Base-by-base conservation (phyloP, 108 stramenopile genomes). In the Cyclotella choctawhatcheeana region DNA sequence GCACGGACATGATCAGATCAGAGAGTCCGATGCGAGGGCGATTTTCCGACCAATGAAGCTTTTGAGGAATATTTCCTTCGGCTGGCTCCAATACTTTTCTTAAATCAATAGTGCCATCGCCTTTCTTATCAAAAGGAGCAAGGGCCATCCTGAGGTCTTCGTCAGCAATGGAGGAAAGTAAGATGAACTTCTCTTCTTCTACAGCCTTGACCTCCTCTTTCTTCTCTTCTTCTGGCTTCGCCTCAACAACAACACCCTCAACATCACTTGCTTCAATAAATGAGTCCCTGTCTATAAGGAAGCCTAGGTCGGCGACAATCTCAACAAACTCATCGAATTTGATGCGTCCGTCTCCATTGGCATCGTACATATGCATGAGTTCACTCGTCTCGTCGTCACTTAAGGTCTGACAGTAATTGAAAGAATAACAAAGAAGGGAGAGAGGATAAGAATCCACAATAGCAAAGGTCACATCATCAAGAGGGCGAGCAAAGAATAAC, bases 321-420 rank as follows among this genome's bases (percentile, higher is more conserved):
- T 52, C 6, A 17, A 24, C 22, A 52, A 52, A 52, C 16, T 52
- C 51, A 18, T 52, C 51, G 51, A 52, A 52, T 6, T 5, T 24
- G 51, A 52, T 52, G 18, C 51, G 18, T 6, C 51, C 51, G 51
- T 52, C 51, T 6, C 51, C 51, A 24, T 52, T 24, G 5, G 7
- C 51, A 24, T 52, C 51, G 51, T 52, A 6, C 51, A 52, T 52
- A 52, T 17, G 51, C 51, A 52, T 52, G 21, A 52, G 18, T 17
- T 52, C 12, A 17, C 51, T 52, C 12, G n/a, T 17, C 12, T 52
- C 22, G 6, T 52, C 22, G 16, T 52, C 51, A 17, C 21, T 17
- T n/a, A n/a, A n/a, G n/a, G n/a, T n/a, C n/a, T n/a, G n/a, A n/a
- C n/a, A n/a, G n/a, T n/a, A n/a, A n/a, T n/a, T n/a, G n/a, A n/a